Evolutionary conservation across 192 early-diverging fungal genomes (phyloP).

Genomic region (Coemansia sp.): DNA sequence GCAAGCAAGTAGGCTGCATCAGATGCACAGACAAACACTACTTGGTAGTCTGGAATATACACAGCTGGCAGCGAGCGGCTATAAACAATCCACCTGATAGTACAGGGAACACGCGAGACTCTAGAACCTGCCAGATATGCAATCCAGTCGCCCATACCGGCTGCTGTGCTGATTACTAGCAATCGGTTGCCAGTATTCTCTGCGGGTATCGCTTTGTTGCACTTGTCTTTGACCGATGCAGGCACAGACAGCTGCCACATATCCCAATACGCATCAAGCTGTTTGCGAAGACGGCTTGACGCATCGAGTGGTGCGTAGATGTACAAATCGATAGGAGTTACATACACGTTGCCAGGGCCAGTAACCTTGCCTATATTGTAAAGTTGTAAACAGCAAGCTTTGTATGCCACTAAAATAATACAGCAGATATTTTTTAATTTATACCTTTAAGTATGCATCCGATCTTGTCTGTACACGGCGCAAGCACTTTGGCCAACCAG

Average conservation of each 20-base stretch:
- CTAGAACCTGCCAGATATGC: not conserved
- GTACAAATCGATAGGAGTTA: slow-evolving; percentile 15
- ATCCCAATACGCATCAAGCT: slow-evolving; percentile 27
- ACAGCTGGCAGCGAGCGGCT: slow-evolving; percentile 1
- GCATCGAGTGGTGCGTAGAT: slow-evolving; percentile 10
- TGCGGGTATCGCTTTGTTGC: too few species aligned
- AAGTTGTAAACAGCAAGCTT: not conserved
- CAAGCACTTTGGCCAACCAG: slow-evolving; percentile 40
- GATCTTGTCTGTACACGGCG: slow-evolving; percentile 31
- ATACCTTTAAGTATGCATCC: slow-evolving; percentile 19
- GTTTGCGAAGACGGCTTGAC: not conserved
- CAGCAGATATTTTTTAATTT: not conserved
- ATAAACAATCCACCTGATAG: slow-evolving; percentile 12
- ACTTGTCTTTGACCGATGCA: not conserved
- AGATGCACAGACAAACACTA: slow-evolving; percentile 7
- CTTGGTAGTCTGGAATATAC: not conserved
- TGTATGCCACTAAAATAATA: not conserved
- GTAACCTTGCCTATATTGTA: slow-evolving; percentile 13
- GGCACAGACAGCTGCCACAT: slow-evolving; percentile 37
- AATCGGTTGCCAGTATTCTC: not conserved
- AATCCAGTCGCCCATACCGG: slow-evolving; percentile 28
- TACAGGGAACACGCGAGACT: not conserved
- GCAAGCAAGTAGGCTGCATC: slow-evolving; percentile 13
- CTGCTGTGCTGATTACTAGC: slow-evolving; percentile 23
- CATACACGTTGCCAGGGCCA: slow-evolving; percentile 21